These are phyloP conservation scores for Xylaria grammica DNA, from an alignment of 495 filamentous ascomycete species.

Conservation along the genomic window DNA sequence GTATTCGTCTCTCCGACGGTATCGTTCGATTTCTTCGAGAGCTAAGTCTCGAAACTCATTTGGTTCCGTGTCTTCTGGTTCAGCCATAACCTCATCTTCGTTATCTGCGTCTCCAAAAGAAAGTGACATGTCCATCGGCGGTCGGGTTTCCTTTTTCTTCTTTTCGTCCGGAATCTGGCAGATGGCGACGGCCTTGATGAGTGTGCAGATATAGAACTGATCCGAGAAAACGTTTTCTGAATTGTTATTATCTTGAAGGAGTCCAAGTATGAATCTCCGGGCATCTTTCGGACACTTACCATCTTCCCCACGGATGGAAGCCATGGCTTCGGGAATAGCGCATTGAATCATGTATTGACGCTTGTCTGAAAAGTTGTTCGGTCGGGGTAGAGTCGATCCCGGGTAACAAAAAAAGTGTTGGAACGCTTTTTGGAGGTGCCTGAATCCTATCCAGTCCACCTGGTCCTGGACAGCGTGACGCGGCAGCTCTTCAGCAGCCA, in stretches of 20 bases:
- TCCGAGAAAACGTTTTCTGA: conserved; percentile 86
- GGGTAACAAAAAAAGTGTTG: conserved; percentile 86
- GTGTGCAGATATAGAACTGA: conserved; percentile 78
- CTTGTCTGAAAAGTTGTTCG: conserved; percentile 89
- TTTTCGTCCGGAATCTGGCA: conserved; percentile 66
- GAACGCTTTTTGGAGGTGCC: conserved; percentile 83
- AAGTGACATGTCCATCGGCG: conserved; percentile 45
- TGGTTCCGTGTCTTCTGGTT: conserved; percentile 40
- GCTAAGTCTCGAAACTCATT: conserved; percentile 67
- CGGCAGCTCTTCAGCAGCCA: conserved; percentile 76
- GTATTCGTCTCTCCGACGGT: conserved; percentile 93
- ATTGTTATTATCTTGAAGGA: conserved; percentile 93
- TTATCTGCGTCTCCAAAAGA: conserved; percentile 37
- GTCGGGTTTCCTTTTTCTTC: conserved; percentile 61
- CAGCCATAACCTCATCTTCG: conserved; percentile 39
- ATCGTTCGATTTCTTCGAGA: conserved; percentile 85
- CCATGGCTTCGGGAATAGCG: conserved; percentile 78
- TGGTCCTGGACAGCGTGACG: conserved; percentile 64
- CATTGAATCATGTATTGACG: conserved; percentile 81
- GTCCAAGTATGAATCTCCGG: conserved; percentile 82
- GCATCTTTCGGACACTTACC: conserved; percentile 77
- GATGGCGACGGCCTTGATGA: conserved; percentile 81
- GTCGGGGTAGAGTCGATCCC: conserved; percentile 63
- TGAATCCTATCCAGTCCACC: conserved; percentile 77
- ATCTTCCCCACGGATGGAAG: conserved; percentile 73